These are phyloP conservation scores for Bacidia rubella DNA, from an alignment of 495 filamentous ascomycete species.

Conservation along the genomic window DNA sequence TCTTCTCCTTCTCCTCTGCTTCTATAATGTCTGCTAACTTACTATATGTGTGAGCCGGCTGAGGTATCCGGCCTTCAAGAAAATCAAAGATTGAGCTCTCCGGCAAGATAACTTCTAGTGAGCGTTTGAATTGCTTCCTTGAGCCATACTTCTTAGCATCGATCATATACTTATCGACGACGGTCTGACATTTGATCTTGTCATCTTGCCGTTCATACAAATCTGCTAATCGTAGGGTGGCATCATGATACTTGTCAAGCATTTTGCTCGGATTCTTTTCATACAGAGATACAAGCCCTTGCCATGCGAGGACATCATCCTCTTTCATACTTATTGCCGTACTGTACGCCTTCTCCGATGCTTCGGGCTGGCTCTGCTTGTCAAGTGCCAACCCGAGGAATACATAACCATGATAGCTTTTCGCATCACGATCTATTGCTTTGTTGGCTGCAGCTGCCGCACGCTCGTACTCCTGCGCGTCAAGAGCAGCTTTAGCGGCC, in stretches of 20 bases:
- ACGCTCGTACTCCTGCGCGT: constrained; percentile 64
- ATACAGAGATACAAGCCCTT: constrained; percentile 77
- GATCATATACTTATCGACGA: constrained; percentile 65
- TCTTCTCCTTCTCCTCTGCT: constrained; percentile 72
- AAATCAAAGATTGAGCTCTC: constrained; percentile 60
- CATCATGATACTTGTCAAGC: constrained; percentile 59
- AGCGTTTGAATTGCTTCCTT: constrained; percentile 53
- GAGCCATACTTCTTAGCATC: constrained; percentile 59
- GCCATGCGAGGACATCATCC: constrained; percentile 63
- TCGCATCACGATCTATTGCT: constrained; percentile 54
- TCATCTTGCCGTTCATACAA: constrained; percentile 56
- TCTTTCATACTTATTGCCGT: constrained; percentile 52
- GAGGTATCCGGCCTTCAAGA: constrained; percentile 74
- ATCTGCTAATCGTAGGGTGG: constrained; percentile 55
- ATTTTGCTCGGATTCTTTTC: constrained; percentile 57
- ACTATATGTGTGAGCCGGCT: constrained; percentile 68
- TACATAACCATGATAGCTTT: constrained; percentile 71
- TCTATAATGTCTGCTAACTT: constrained; percentile 78
- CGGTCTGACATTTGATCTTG: constrained; percentile 57
- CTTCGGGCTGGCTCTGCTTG: constrained; percentile 52
- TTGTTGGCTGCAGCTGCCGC: constrained; percentile 53
- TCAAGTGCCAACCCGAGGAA: constrained; percentile 73
- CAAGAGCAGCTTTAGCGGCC: constrained; percentile 64
- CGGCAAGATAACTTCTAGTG: constrained; percentile 65
- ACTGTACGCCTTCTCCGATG: constrained; percentile 64